Evolutionary conservation across 2,329 filamentous ascomycete species (phyloP).

Genomic region (Eurotiales sp.): DNA sequence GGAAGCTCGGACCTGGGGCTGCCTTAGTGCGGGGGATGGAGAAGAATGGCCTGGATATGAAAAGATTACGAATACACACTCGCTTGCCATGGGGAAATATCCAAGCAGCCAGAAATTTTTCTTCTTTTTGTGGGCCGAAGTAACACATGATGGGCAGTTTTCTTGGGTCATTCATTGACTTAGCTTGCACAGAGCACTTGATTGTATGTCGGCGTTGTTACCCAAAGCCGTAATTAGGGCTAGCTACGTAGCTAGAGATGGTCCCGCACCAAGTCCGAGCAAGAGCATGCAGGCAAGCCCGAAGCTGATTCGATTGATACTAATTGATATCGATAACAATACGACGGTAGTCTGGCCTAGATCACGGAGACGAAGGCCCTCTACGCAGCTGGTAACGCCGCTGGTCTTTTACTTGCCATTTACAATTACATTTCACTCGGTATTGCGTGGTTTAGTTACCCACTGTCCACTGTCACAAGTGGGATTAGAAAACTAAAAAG

Average conservation of each 20-base stretch:
- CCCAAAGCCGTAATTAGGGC: background rate
- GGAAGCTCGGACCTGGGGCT: background rate
- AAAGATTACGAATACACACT: too few species aligned
- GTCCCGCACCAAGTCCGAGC: background rate
- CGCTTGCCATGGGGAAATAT: too few species aligned
- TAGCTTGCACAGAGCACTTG: too few species aligned
- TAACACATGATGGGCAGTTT: too few species aligned
- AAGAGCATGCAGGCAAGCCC: background rate
- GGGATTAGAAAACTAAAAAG: too few species aligned
- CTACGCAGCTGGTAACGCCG: background rate
- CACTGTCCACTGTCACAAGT: too few species aligned
- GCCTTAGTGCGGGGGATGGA: background rate
- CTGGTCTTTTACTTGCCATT: background rate
- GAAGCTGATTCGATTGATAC: conserved; percentile 3
- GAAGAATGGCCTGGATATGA: background rate
- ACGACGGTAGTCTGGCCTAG: background rate
- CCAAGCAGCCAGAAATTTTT: too few species aligned
- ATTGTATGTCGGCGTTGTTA: background rate
- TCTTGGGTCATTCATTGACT: too few species aligned
- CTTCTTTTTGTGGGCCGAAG: too few species aligned
- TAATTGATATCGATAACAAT: background rate
- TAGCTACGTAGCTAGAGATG: conserved; percentile 1
- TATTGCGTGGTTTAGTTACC: too few species aligned
- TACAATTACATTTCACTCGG: too few species aligned
- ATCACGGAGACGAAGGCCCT: too few species aligned